These are phyloP conservation scores for Plasmodium reichenowi DNA, from an alignment of 169 alveolate species.

Conservation along the genomic window DNA sequence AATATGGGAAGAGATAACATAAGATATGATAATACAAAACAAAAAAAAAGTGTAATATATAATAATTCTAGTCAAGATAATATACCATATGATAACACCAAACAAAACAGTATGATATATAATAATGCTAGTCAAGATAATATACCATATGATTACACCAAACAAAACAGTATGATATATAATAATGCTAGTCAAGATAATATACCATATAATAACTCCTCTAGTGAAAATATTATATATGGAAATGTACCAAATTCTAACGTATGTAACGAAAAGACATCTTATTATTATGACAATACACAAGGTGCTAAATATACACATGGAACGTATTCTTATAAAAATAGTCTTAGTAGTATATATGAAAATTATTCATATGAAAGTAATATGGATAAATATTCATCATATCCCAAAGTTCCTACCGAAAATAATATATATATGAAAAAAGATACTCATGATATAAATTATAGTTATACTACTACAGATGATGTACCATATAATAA, in stretches of 20 bases:
- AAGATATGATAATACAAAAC: too few relatives aligned
- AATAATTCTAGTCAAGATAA: too few relatives aligned
- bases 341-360: background rate
- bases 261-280: background rate
- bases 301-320: constrained; percentile 11
- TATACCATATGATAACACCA: too few relatives aligned
- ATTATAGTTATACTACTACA: background rate
- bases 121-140: too few relatives aligned
- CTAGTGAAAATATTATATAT: background rate
- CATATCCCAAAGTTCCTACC: background rate
- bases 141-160: too few relatives aligned
- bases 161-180: too few relatives aligned
- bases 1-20: too few relatives aligned
- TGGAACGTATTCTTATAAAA: background rate
- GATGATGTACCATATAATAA: background rate
- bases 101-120: too few relatives aligned
- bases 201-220: background rate
- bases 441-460: constrained; percentile 1
- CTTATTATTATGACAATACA: background rate
- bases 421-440: background rate
- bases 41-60: too few relatives aligned
- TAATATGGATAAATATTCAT: background rate
- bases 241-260: background rate
- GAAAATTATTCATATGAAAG: background rate
- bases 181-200: background rate